These are phyloP conservation scores for Chrysosporium keratinophilum DNA, from an alignment of 2,329 filamentous ascomycete genomes.

Conservation along the genomic window DNA sequence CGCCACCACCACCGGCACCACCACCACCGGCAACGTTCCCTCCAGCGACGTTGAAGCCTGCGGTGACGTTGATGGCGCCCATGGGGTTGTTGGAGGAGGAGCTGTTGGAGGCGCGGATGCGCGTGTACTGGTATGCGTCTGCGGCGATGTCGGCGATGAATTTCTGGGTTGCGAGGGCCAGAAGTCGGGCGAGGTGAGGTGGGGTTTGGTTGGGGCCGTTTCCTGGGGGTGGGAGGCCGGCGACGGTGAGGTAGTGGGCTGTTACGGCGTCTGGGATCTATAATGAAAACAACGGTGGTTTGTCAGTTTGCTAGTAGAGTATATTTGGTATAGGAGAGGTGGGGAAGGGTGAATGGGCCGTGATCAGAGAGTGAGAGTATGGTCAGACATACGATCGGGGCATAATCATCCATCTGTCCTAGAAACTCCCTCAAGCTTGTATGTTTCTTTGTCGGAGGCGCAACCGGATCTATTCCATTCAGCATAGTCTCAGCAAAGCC, in stretches of 20 bases:
- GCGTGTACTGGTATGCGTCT: slow-evolving; percentile 94
- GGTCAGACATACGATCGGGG: slow-evolving; percentile 68
- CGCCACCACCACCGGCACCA: slow-evolving; percentile 37
- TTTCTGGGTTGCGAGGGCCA: slow-evolving; percentile 96
- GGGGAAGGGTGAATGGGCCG: background rate
- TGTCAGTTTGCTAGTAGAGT: background rate
- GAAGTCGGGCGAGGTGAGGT: slow-evolving; percentile 77
- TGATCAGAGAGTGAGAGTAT: background rate
- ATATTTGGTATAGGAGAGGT: background rate
- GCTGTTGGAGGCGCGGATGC: slow-evolving; percentile 85
- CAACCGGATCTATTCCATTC: slow-evolving; percentile 40
- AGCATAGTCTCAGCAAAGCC: slow-evolving; percentile 19
- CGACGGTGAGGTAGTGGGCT: slow-evolving; percentile 93
- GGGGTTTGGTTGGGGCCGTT: slow-evolving; percentile 70
- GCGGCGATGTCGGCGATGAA: slow-evolving; percentile 97
- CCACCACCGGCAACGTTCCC: slow-evolving; percentile 42
- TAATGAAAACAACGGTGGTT: too few species aligned
- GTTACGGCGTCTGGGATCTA: slow-evolving; percentile 96
- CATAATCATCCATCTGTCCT: slow-evolving; percentile 94
- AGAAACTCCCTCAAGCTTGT: slow-evolving; percentile 85
- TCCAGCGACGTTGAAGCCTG: slow-evolving; percentile 47
- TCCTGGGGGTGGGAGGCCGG: slow-evolving; percentile 76
- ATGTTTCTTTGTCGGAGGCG: slow-evolving; percentile 71
- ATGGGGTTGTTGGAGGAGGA: slow-evolving; percentile 81
- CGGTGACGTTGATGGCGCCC: slow-evolving; percentile 65